A percentile compares a stretch with the other conserved stretches of the same genome.
phyloP scores from a whole-genome alignment of 352 stramenopile genomes.

The Pythium biforme region DNA sequence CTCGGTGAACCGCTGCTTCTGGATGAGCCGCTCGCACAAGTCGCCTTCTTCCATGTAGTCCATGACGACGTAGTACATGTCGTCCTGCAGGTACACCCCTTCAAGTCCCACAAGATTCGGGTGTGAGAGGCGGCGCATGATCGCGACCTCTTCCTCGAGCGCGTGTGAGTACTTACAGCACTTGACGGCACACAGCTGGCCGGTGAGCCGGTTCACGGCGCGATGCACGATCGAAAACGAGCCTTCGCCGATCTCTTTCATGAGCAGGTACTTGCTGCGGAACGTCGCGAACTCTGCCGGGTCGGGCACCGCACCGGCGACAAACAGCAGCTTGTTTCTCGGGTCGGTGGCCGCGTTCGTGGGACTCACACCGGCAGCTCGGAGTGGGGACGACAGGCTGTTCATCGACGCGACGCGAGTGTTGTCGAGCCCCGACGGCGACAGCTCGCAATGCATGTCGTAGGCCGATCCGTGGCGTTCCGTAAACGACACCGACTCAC shows the following conservation, averaged over 20 bases:
- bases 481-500: constrained; percentile 18
- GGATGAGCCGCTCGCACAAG: constrained; percentile 70
- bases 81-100: constrained; percentile 64
- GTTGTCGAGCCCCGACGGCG: neutral
- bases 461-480: constrained; percentile 11
- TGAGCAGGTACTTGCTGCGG: constrained; percentile 58
- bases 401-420: constrained; percentile 18
- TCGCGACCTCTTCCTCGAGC: constrained; percentile 67
- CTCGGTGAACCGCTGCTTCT: constrained; percentile 59
- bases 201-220: constrained; percentile 64
- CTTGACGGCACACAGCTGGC: constrained; percentile 65
- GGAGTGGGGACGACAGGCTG: neutral
- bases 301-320: constrained; percentile 33
- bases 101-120: constrained; percentile 70
- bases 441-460: neutral
- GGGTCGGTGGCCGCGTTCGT: neutral
- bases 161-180: constrained; percentile 67
- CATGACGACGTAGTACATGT: constrained; percentile 84
- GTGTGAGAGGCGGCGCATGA: constrained; percentile 59
- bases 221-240: constrained; percentile 84
- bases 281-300: constrained; percentile 55
- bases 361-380: neutral
- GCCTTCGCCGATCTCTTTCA: constrained; percentile 82
- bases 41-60: constrained; percentile 78
- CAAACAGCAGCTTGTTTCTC: constrained; percentile 21